Percentiles rank a stretch among this genome's conserved stretches.
These are phyloP conservation scores for Croton laevigatus DNA, from an alignment of 441 rosid species.

Conservation along the genomic window DNA sequence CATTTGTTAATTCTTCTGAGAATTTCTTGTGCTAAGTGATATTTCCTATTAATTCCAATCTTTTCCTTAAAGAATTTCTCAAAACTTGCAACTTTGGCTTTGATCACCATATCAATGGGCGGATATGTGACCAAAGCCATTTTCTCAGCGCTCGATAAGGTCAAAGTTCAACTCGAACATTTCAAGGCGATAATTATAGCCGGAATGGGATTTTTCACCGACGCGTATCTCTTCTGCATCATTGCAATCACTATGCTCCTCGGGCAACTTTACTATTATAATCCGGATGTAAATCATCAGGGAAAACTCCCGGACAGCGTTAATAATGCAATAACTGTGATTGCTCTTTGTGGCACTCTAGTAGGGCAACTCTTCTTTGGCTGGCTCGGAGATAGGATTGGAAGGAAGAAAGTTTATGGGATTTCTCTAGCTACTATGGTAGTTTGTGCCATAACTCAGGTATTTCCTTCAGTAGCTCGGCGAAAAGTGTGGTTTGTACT, in stretches of 20 bases:
- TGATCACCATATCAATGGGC: too few species aligned
- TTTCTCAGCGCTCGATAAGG: conserved; percentile 47
- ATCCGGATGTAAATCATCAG: conserved; percentile 20
- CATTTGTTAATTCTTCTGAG: conserved; percentile 22
- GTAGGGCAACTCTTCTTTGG: too few species aligned
- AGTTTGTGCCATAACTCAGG: conserved; percentile 49
- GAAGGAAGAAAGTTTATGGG: too few species aligned
- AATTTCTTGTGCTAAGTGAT: conserved; percentile 33
- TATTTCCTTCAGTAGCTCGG: conserved; percentile 44
- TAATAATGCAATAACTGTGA: too few species aligned
- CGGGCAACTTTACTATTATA: conserved; percentile 43
- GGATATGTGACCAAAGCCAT: conserved; percentile 26
- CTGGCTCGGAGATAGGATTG: too few species aligned
- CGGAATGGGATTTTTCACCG: conserved; percentile 61
- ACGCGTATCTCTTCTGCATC: conserved; percentile 65
- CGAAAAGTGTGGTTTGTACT: conserved; percentile 34
- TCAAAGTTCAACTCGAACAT: conserved; percentile 53
- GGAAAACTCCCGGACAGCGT: conserved; percentile 39
- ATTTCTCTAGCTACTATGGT: too few species aligned
- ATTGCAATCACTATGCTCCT: conserved; percentile 43
- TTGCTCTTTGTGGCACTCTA: too few species aligned
- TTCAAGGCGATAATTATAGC: conserved; percentile 59
- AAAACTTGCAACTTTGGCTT: conserved; percentile 22
- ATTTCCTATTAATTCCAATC: too few species aligned
- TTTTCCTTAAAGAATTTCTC: too few species aligned